These are phyloP conservation scores for Phaeomoniella chlamydospora DNA, from an alignment of 2,329 filamentous ascomycete species.

Conservation along the genomic window DNA sequence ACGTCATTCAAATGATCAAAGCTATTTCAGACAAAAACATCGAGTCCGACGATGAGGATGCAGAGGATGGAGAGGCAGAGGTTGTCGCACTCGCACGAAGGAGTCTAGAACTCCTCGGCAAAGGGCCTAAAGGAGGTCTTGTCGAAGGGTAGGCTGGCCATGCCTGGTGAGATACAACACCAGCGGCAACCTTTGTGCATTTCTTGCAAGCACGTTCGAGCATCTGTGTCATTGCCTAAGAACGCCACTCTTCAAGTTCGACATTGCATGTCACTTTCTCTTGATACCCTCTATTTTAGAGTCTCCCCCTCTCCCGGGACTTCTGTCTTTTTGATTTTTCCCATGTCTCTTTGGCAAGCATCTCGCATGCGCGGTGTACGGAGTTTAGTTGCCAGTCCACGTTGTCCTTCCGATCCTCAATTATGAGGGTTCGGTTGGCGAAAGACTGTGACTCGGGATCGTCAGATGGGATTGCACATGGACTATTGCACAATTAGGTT, in stretches of 20 bases:
- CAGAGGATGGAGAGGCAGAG: conserved; percentile 83
- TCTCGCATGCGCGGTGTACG: not conserved
- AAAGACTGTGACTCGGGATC: too few relatives aligned
- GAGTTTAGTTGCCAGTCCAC: too few relatives aligned
- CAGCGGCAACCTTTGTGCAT: not conserved
- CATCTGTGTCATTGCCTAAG: not conserved
- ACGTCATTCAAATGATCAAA: conserved; percentile 84
- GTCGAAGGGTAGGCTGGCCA: conserved; percentile 52
- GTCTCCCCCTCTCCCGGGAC: too few relatives aligned
- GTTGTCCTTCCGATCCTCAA: too few relatives aligned
- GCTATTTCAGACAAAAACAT: conserved; percentile 79
- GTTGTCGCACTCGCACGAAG: conserved; percentile 82
- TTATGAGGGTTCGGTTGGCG: too few relatives aligned
- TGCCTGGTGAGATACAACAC: not conserved
- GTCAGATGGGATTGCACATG: too few relatives aligned
- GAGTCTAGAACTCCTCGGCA: conserved; percentile 74
- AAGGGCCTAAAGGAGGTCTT: conserved; percentile 59
- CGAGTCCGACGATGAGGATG: conserved; percentile 73
- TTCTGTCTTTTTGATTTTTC: not conserved
- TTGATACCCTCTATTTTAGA: not conserved
- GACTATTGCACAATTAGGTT: too few relatives aligned
- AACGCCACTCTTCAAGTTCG: not conserved
- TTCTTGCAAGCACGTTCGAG: not conserved
- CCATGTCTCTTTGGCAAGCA: not conserved
- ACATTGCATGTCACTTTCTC: not conserved